Conservation (phyloP, 139 green algal species). For the Micractinium conductrix region DNA sequence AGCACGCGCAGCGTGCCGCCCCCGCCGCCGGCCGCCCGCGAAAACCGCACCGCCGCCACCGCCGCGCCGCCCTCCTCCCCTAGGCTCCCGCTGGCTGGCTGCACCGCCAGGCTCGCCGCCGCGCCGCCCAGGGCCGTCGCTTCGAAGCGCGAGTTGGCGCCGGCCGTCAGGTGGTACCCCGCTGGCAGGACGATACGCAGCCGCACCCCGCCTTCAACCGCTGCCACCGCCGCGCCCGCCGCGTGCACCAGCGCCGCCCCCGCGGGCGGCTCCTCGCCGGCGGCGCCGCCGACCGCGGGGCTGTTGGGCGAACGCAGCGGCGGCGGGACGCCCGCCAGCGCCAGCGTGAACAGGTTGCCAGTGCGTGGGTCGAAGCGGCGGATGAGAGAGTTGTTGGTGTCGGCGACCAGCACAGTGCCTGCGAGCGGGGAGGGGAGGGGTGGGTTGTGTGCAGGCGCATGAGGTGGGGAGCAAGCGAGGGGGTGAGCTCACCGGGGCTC, state of each 20-base stretch:
- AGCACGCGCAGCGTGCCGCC: conserved; percentile 29
- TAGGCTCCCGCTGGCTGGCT: background rate
- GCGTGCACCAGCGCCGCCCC: conserved; percentile 40
- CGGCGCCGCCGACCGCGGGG: background rate
- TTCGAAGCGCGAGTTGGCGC: conserved; percentile 55
- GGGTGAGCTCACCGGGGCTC: background rate
- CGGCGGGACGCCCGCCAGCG: conserved; percentile 57
- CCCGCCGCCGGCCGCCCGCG: background rate
- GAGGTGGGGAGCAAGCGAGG: too few species aligned
- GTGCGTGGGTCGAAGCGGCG: conserved; percentile 48
- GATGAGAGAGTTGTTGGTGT: conserved; percentile 83
- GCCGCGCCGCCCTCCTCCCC: background rate
- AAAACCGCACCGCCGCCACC: background rate
- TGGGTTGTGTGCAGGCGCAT: background rate
- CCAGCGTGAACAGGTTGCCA: conserved; percentile 59
- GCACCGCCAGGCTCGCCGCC: background rate
- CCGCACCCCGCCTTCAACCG: conserved; percentile 8
- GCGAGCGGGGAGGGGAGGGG: background rate
- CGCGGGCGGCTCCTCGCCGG: conserved; percentile 8
- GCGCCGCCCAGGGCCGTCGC: background rate
- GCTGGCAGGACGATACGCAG: conserved; percentile 56
- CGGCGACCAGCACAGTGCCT: conserved; percentile 65
- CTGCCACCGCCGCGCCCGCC: background rate
- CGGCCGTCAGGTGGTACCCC: conserved; percentile 70
- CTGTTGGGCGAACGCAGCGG: conserved; percentile 50